Percentiles rank a stretch among this genome's conserved stretches.
phyloP scores from a whole-genome alignment of 192 early-diverging fungal genomes.

The Rhizophlyctis rosea region DNA sequence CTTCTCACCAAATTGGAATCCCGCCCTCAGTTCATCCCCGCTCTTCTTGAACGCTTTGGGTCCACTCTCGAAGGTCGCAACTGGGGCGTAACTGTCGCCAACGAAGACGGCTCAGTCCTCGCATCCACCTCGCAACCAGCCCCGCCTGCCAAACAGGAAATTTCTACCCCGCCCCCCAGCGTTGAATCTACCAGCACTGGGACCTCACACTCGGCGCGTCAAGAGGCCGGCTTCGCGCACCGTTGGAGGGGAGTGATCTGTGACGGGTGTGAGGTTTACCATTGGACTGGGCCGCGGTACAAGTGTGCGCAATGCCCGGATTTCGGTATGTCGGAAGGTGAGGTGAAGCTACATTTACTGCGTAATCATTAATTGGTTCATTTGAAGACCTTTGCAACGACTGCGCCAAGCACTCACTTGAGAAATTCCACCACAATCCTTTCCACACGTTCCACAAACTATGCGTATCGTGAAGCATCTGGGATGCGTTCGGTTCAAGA shows the following conservation, averaged over 20 bases:
- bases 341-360: no score
- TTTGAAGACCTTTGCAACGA: no score
- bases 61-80: background rate
- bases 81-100: conserved; percentile 14
- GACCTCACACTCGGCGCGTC: background rate
- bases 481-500: no score
- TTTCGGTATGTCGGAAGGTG: no score
- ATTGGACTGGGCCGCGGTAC: conserved; percentile 13
- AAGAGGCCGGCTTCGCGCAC: background rate
- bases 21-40: conserved; percentile 11
- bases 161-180: background rate
- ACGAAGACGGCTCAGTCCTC: background rate
- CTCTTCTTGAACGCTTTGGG: conserved; percentile 3
- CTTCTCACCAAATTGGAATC: conserved; percentile 12
- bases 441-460: no score
- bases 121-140: background rate
- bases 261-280: conserved; percentile 19
- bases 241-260: conserved; percentile 16
- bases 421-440: no score
- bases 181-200: background rate
- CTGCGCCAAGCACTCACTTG: no score
- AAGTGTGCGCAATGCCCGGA: conserved; percentile 23
- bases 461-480: no score
- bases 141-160: background rate
- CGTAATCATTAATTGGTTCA: no score